phyloP scores from a whole-genome alignment of 768 basidiomycete genomes.

The Sarcodon sp. region DNA sequence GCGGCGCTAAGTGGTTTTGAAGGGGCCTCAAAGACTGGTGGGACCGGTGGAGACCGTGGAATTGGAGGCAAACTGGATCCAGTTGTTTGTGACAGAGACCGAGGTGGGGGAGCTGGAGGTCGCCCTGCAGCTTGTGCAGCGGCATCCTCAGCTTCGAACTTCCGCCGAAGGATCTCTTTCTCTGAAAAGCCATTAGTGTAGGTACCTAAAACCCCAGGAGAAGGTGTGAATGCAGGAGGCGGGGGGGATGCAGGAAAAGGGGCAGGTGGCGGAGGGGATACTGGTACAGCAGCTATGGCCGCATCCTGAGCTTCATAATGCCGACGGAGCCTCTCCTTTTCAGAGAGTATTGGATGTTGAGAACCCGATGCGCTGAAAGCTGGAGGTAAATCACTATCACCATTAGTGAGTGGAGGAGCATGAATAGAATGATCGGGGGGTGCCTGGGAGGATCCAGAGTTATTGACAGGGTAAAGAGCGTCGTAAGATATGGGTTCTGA shows the following conservation, averaged over 20 bases:
- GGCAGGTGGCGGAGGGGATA: slow-evolving; percentile 10
- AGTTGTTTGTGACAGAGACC: background rate
- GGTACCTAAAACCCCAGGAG: background rate
- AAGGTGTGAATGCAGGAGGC: background rate
- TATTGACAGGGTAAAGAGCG: slow-evolving; percentile 32
- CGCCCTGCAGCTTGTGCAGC: slow-evolving; percentile 8
- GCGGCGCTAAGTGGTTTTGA: slow-evolving; percentile 43
- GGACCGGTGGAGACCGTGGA: slow-evolving; percentile 7
- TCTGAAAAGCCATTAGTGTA: slow-evolving; percentile 10
- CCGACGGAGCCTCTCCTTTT: slow-evolving; percentile 59
- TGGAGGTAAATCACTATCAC: slow-evolving; percentile 30
- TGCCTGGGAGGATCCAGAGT: slow-evolving; percentile 3
- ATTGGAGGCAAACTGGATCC: slow-evolving; percentile 1
- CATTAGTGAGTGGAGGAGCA: slow-evolving; percentile 15
- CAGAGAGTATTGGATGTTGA: slow-evolving; percentile 28
- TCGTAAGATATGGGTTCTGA: slow-evolving; percentile 49
- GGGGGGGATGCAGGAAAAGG: slow-evolving; percentile 1
- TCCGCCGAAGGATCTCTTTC: slow-evolving; percentile 18
- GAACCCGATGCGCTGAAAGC: slow-evolving; percentile 30
- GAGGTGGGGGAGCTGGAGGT: slow-evolving; percentile 12
- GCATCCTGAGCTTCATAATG: slow-evolving; percentile 59
- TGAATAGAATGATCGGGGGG: slow-evolving; percentile 15
- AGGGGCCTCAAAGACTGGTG: slow-evolving; percentile 10
- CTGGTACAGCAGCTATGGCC: slow-evolving; percentile 20
- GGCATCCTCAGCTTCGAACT: slow-evolving; percentile 17